Conservation (phyloP, 192 early-diverging fungal genomes). For the Coemansia sp. region DNA sequence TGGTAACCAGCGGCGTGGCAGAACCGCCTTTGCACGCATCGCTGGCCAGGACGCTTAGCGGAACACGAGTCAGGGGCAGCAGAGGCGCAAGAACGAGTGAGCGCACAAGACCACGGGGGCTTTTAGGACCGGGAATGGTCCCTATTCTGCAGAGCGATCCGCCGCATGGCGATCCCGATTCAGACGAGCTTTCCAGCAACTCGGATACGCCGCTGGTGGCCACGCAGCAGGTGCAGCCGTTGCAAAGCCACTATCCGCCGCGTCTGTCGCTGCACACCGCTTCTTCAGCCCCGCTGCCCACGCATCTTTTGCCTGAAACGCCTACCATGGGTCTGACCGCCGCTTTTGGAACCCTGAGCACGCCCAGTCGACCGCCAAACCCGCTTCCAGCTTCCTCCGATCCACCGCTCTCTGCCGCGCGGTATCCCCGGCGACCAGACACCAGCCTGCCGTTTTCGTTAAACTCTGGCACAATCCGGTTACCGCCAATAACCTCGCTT, state of each 20-base stretch:
- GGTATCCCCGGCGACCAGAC: not conserved
- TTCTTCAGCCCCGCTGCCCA: not conserved
- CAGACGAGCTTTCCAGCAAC: conserved; percentile 12
- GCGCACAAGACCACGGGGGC: conserved; percentile 8
- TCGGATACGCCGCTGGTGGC: conserved; percentile 36
- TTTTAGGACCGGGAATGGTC: conserved; percentile 46
- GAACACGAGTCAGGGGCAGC: not conserved
- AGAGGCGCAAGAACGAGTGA: not conserved
- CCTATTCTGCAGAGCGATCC: conserved; percentile 46
- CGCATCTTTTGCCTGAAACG: conserved; percentile 18
- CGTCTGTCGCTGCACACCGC: not conserved
- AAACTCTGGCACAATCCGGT: conserved; percentile 16
- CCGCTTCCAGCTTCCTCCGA: not conserved
- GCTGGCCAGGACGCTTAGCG: not conserved
- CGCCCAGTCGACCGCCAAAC: conserved; percentile 2
- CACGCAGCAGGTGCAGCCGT: not conserved
- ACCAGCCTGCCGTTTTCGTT: not conserved
- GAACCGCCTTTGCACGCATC: too few relatives aligned
- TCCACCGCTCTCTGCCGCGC: not conserved
- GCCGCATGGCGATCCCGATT: conserved; percentile 1
- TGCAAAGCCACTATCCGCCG: not conserved
- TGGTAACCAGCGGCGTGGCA: not conserved
- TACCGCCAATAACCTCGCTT: conserved; percentile 50
- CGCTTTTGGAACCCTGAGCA: conserved; percentile 35
- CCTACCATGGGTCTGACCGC: conserved; percentile 38